Evolutionary conservation across 495 filamentous ascomycete genomes (phyloP).

Genomic region (Xylaria scruposa): DNA sequence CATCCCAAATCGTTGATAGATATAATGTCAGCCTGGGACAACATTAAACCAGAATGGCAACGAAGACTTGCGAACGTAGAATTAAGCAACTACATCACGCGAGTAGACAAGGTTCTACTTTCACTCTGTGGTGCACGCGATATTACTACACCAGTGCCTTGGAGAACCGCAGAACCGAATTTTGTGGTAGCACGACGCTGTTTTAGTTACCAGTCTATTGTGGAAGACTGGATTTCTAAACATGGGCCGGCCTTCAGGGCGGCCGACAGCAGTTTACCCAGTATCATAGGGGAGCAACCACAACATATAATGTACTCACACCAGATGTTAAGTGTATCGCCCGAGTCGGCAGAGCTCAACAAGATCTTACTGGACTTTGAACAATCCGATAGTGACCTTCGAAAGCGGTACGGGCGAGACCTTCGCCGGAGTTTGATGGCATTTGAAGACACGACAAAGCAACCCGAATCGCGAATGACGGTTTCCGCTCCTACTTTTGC

Average conservation of each 20-base stretch:
- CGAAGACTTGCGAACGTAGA: conserved; percentile 54
- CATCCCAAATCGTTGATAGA: not conserved
- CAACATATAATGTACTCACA: not conserved
- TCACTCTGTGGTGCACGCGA: not conserved
- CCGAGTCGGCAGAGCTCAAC: conserved; percentile 42
- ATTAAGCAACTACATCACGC: conserved; percentile 49
- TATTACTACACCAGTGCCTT: not conserved
- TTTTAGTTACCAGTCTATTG: not conserved
- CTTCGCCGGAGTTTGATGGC: conserved; percentile 46
- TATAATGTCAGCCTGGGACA: conserved; percentile 36
- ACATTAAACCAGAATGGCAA: conserved; percentile 55
- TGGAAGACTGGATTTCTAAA: not conserved
- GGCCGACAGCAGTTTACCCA: no score
- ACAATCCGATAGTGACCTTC: conserved; percentile 39
- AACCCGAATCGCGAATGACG: conserved; percentile 5
- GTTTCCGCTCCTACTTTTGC: not conserved
- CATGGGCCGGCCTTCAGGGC: not conserved
- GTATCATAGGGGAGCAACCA: not conserved
- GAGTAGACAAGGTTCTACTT: conserved; percentile 47
- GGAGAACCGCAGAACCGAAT: not conserved
- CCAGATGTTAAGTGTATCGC: not conserved
- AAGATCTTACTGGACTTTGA: conserved; percentile 40
- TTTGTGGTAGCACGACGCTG: not conserved
- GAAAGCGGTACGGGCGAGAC: conserved; percentile 49
- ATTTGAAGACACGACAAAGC: conserved; percentile 30